phyloP scores from a whole-genome alignment of 139 green algal species.

The Chloropicon primus region DNA sequence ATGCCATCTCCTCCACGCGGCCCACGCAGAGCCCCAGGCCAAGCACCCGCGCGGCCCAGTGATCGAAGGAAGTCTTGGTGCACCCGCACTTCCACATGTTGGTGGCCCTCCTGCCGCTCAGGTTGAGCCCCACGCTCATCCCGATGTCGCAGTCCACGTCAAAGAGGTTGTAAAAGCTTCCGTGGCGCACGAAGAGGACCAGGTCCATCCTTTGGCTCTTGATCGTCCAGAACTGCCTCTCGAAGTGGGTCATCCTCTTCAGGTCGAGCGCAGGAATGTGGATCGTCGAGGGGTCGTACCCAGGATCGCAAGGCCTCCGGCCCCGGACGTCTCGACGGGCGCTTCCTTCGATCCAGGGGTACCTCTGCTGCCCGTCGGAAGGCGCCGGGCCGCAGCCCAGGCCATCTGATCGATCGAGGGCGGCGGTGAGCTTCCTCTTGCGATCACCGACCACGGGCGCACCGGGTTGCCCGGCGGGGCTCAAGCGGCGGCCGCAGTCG shows the following conservation, averaged over 20 bases:
- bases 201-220: conserved; percentile 40
- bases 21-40: conserved; percentile 40
- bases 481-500: background rate
- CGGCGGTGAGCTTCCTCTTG: no score
- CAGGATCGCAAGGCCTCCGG: conserved; percentile 18
- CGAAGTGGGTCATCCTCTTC: conserved; percentile 24
- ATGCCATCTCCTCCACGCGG: conserved; percentile 32
- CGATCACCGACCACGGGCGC: no score
- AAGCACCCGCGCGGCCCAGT: conserved; percentile 40
- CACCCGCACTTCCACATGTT: conserved; percentile 63
- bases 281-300: conserved; percentile 42
- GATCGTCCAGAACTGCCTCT: conserved; percentile 29
- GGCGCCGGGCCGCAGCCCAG: no score
- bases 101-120: conserved; percentile 17
- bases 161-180: conserved; percentile 52
- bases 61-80: conserved; percentile 26
- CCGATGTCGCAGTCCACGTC: conserved; percentile 47
- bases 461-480: no score
- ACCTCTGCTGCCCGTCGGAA: background rate
- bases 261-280: conserved; percentile 24
- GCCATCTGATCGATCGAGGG: no score
- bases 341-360: background rate
- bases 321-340: conserved; percentile 19
- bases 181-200: conserved; percentile 42
- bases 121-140: conserved; percentile 34